Conservation (phyloP, 148 eudicot species). For the Suaeda aralocaspica region DNA sequence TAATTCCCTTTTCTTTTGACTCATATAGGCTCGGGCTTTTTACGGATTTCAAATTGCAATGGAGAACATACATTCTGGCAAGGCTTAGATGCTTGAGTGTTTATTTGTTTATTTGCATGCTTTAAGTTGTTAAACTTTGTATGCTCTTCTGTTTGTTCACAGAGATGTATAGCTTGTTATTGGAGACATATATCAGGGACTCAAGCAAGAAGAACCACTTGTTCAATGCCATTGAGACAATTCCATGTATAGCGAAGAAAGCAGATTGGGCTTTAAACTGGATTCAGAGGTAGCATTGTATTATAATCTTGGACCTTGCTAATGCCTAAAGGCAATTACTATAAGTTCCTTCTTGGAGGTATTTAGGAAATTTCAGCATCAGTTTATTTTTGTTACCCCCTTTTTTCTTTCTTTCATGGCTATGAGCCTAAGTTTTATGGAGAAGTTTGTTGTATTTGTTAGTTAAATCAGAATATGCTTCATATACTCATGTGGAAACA, state of each 20-base stretch:
- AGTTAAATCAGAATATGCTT: too few relatives aligned
- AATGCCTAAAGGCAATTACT: not conserved
- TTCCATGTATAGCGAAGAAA: slow-evolving; percentile 66
- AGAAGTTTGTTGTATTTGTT: too few relatives aligned
- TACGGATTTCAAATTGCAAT: slow-evolving; percentile 89
- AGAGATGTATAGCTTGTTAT: slow-evolving; percentile 86
- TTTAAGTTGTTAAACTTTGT: slow-evolving; percentile 6
- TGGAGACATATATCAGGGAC: slow-evolving; percentile 73
- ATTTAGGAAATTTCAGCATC: not conserved
- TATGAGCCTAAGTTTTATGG: too few relatives aligned
- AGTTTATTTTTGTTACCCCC: not conserved
- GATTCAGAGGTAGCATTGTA: slow-evolving; percentile 51
- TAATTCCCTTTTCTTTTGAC: not conserved
- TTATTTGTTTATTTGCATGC: not conserved
- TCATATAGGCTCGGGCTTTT: slow-evolving; percentile 75
- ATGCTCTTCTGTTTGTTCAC: slow-evolving; percentile 12
- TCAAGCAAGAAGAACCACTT: slow-evolving; percentile 59
- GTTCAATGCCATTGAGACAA: slow-evolving; percentile 73
- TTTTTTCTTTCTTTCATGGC: not conserved
- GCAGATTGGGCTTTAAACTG: slow-evolving; percentile 79
- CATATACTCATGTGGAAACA: too few relatives aligned
- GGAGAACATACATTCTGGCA: slow-evolving; percentile 87
- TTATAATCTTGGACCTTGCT: not conserved
- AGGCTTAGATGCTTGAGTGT: not conserved
- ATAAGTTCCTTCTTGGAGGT: not conserved